Percentiles rank a stretch among this genome's conserved stretches.
Evolutionary conservation across 768 basidiomycete genomes (phyloP).

Genomic region (Collybia sp.): DNA sequence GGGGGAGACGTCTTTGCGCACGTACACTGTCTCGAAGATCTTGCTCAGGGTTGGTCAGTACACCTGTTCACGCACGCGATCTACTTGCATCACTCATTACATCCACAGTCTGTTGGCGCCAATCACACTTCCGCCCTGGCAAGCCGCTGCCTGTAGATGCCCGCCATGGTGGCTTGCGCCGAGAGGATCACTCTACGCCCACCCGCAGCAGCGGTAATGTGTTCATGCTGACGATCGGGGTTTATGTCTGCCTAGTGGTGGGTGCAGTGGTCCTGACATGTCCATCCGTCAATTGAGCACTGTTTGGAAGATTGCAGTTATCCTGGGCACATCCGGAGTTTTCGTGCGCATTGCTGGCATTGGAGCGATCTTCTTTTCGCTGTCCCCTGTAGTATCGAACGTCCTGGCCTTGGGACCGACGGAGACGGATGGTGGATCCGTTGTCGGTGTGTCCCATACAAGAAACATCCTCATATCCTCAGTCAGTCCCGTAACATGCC

Average conservation of each 20-base stretch:
- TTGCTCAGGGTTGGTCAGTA: constrained; percentile 60
- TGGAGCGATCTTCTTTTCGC: constrained; percentile 38
- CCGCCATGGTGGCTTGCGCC: constrained; percentile 16
- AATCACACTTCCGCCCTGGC: constrained; percentile 62
- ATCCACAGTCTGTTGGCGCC: constrained; percentile 46
- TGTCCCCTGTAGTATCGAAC: no score
- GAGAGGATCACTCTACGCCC: constrained; percentile 24
- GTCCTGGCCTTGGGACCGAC: no score
- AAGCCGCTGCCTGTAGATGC: constrained; percentile 61
- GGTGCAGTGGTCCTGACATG: constrained; percentile 1
- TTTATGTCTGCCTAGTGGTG: constrained; percentile 41
- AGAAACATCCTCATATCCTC: no score
- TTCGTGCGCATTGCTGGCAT: constrained; percentile 70
- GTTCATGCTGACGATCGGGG: constrained; percentile 56
- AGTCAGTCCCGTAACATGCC: no score
- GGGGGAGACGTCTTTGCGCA: constrained; percentile 42
- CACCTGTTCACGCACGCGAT: constrained; percentile 3
- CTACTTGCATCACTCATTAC: background rate
- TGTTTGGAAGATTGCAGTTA: constrained; percentile 61
- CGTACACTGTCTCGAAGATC: constrained; percentile 64
- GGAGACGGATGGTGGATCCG: no score
- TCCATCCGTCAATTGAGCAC: constrained; percentile 7
- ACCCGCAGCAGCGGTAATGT: constrained; percentile 48
- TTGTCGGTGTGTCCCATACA: no score
- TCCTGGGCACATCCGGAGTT: constrained; percentile 78